Percentiles rank a stretch among this genome's conserved stretches.
Conservation (phyloP, 768 basidiomycete species). For the Mycena maculata region DNA sequence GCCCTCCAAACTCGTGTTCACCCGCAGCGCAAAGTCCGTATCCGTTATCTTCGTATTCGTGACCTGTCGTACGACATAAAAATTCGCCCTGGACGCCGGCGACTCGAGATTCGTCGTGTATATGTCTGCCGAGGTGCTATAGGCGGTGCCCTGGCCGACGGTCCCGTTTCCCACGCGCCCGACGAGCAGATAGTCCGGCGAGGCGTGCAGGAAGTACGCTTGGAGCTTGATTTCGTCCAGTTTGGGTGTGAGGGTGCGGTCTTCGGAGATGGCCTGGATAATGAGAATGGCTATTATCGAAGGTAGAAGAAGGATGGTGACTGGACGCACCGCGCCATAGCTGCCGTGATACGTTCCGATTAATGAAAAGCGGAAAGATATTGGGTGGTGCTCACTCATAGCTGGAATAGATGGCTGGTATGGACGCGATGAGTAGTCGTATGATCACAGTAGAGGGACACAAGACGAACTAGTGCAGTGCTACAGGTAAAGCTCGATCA, state of each 20-base stretch:
- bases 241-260: constrained; percentile 65
- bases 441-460: background rate
- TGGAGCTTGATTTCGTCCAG: constrained; percentile 74
- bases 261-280: constrained; percentile 62
- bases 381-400: constrained; percentile 45
- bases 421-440: background rate
- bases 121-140: constrained; percentile 51
- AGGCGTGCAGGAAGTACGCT: constrained; percentile 72
- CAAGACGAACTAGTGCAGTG: constrained; percentile 29
- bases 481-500: background rate
- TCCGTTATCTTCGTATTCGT: constrained; percentile 60
- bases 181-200: constrained; percentile 73
- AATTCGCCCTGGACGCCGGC: constrained; percentile 62
- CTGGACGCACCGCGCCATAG: constrained; percentile 43
- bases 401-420: constrained; percentile 48
- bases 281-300: background rate
- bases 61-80: constrained; percentile 69
- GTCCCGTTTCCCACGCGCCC: constrained; percentile 68
- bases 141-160: constrained; percentile 50
- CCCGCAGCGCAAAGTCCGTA: constrained; percentile 52
- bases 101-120: constrained; percentile 68
- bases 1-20: constrained; percentile 62
- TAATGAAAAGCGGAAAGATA: background rate
- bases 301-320: background rate
- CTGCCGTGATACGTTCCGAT: constrained; percentile 22